These are phyloP conservation scores for Exophiala mesophila DNA, from an alignment of 2,329 filamentous ascomycete species.

Conservation along the genomic window DNA sequence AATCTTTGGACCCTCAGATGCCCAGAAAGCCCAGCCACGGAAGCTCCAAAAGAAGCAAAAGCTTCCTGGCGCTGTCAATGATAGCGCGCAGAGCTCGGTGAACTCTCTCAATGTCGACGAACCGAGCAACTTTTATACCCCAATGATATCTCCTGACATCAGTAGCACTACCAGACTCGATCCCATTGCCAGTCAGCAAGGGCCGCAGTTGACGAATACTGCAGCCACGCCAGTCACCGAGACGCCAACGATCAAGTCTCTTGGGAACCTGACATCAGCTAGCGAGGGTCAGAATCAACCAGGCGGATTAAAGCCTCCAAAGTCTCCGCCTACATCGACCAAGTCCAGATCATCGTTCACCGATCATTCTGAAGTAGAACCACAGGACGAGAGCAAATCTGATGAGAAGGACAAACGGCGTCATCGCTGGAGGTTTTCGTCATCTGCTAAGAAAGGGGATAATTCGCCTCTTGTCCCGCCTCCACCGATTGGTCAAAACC, in stretches of 20 bases:
- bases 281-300: conserved; percentile 43
- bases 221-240: conserved; percentile 30
- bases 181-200: conserved; percentile 28
- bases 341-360: conserved; percentile 67
- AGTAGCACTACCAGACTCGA: conserved; percentile 29
- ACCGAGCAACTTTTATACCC: conserved; percentile 31
- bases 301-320: conserved; percentile 57
- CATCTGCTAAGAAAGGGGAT: conserved; percentile 52
- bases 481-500: conserved; percentile 57
- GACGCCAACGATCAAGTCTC: conserved; percentile 9
- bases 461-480: conserved; percentile 41
- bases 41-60: conserved; percentile 82
- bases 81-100: conserved; percentile 85
- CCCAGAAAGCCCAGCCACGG: conserved; percentile 64
- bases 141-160: conserved; percentile 30
- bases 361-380: conserved; percentile 75
- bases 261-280: conserved; percentile 31
- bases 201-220: conserved; percentile 31
- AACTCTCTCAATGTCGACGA: conserved; percentile 59
- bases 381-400: conserved; percentile 51
- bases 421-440: conserved; percentile 67
- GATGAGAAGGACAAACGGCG: conserved; percentile 62
- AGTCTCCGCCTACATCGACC: conserved; percentile 71
- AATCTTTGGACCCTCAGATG: conserved; percentile 43
- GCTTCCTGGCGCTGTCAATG: conserved; percentile 70